These are phyloP conservation scores for Macaranga tanarius DNA, from an alignment of 441 rosid species.

Conservation along the genomic window DNA sequence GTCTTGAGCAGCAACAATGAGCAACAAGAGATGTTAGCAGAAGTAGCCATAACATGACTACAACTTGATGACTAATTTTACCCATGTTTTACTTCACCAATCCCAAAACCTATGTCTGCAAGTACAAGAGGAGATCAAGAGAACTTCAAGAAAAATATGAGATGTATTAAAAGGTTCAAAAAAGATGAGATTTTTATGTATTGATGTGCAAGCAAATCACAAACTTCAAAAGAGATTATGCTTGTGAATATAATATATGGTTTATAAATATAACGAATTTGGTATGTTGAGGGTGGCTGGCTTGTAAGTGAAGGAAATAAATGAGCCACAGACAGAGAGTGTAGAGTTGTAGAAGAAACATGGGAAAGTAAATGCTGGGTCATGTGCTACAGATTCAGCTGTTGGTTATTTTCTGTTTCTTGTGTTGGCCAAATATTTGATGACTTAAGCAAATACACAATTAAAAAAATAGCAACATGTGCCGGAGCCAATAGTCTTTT, in stretches of 20 bases:
- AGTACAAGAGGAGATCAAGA: background rate
- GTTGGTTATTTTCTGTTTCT: background rate
- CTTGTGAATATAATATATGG: background rate
- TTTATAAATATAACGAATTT: slow-evolving; percentile 5
- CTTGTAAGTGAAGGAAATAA: slow-evolving; percentile 32
- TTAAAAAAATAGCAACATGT: too few species aligned
- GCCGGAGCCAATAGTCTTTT: background rate
- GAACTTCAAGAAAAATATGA: background rate
- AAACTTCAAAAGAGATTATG: slow-evolving; percentile 22
- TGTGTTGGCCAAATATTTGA: background rate
- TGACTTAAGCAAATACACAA: background rate
- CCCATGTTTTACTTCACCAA: slow-evolving; percentile 33
- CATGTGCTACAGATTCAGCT: slow-evolving; percentile 8
- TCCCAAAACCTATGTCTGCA: background rate
- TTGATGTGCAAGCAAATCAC: background rate
- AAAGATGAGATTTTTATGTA: background rate
- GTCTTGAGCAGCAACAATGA: slow-evolving; percentile 29
- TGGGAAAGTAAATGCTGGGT: slow-evolving; percentile 34
- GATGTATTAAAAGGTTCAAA: slow-evolving; percentile 6
- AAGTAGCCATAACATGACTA: slow-evolving; percentile 14
- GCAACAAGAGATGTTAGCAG: slow-evolving; percentile 24
- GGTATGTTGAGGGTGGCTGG: slow-evolving; percentile 21
- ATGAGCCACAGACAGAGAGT: background rate
- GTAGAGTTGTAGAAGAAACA: slow-evolving; percentile 29
- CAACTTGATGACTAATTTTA: slow-evolving; percentile 8